Conservation (phyloP, 2,329 filamentous ascomycete species). For the Colletotrichum sp. region DNA sequence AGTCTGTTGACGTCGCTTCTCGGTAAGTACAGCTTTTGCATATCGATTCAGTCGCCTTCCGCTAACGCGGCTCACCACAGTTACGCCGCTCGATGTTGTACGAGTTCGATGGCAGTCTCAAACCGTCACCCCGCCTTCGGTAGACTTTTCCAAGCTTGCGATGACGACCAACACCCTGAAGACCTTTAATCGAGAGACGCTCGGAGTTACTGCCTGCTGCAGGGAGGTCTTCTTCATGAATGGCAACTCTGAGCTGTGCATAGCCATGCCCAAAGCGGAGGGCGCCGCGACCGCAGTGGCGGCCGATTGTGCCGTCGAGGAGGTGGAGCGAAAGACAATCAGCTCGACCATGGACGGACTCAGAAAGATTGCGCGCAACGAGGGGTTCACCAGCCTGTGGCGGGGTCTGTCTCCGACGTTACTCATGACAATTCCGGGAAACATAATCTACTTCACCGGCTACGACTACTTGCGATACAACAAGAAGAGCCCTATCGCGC, state of each 20-base stretch:
- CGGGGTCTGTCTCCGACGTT: constrained; percentile 92
- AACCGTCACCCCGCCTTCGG: constrained; percentile 53
- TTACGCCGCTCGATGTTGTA: constrained; percentile 95
- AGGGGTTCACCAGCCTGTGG: constrained; percentile 88
- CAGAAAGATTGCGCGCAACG: constrained; percentile 92
- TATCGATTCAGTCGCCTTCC: not conserved
- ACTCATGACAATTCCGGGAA: constrained; percentile 91
- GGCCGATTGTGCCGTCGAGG: constrained; percentile 84
- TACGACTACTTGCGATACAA: constrained; percentile 93
- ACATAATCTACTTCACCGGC: constrained; percentile 98
- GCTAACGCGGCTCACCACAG: constrained; percentile 48
- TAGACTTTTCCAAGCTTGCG: constrained; percentile 62
- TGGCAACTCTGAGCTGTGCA: constrained; percentile 80
- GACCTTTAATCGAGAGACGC: constrained; percentile 75
- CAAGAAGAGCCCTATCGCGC: constrained; percentile 72
- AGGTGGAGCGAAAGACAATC: constrained; percentile 82
- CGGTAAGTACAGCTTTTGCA: constrained; percentile 58
- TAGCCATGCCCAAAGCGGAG: constrained; percentile 67
- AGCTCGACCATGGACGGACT: constrained; percentile 92
- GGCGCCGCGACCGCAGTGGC: constrained; percentile 51
- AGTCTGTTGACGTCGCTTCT: constrained; percentile 89
- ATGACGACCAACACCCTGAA: constrained; percentile 64
- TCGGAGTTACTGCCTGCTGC: constrained; percentile 94
- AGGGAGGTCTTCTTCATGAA: constrained; percentile 97
- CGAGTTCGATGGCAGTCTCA: constrained; percentile 94